Evolutionary conservation across 495 filamentous ascomycete genomes (phyloP), one percentile per base, ranked within the genome.

Genomic region (Penicillium turbatum): DNA sequence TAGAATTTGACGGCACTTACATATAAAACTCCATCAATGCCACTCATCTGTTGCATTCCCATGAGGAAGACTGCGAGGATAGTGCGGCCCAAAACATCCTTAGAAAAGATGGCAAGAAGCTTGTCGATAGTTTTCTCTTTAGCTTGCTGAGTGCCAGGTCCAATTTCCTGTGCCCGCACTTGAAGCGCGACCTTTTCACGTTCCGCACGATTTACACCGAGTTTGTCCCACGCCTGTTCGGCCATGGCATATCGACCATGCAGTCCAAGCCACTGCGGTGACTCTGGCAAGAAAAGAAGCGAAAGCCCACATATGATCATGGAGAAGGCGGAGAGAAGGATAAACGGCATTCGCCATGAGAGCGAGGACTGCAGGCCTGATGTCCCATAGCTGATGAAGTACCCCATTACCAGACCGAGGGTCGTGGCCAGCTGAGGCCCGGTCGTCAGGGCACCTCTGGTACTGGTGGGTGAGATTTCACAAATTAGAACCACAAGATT

Each of bases 311-410:
- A 69, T 11, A 79, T 72, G 1, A 70, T 32, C 29, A 73, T 60
- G 8, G 72, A 73, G 2, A 80, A 54, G 19, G 63, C 42, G 0
- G 76, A 70, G 34, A 82, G 68, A 2, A 81, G 41, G 3, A 74
- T 63, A 26, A 78, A 82, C 0, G 82, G 82, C 0, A 76, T 52
- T 5, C 84, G 71, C 84, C 84, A 86, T 5, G 80, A 75, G 15
- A 82, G 61, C 3, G 80, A 81, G 1, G 77, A 79, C 0, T 65
- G 17, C 15, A 84, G 65, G 9, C 69, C 63, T 3, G 75, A 66
- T 17, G 77, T 75, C 19, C 80, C 84, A 55, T 86, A 86, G 54
- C 81, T 84, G n/a, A 72, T 77, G 53, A 87, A 86, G 55, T 79
- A 87, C 0, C 84, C 83, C 0, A 71, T 34, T 7, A 74, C 70